Evolutionary conservation across 2,329 filamentous ascomycete species (phyloP).

Genomic region (Helicocarpus griseus): DNA sequence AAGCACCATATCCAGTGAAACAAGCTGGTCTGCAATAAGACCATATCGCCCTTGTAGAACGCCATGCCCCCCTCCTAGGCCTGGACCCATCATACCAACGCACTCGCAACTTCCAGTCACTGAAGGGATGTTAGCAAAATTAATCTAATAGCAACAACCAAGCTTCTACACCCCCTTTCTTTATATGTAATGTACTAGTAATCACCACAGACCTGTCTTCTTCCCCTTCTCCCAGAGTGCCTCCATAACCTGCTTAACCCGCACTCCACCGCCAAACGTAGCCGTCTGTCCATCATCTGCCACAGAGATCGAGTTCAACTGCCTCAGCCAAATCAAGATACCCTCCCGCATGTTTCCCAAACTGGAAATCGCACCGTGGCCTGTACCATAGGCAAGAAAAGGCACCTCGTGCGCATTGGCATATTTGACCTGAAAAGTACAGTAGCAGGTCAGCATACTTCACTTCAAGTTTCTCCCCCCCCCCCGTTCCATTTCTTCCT

Average conservation of each 20-base stretch:
- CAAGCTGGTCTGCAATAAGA: slow-evolving; percentile 44
- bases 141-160: background rate
- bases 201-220: slow-evolving; percentile 33
- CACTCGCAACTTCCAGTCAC: slow-evolving; percentile 47
- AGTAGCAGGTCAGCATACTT: slow-evolving; percentile 33
- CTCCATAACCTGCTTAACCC: slow-evolving; percentile 39
- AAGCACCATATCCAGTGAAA: slow-evolving; percentile 43
- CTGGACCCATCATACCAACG: slow-evolving; percentile 39
- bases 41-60: slow-evolving; percentile 46
- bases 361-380: slow-evolving; percentile 43
- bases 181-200: slow-evolving; percentile 2
- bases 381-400: slow-evolving; percentile 45
- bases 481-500: background rate
- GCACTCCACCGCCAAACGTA: slow-evolving; percentile 41
- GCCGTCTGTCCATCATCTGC: slow-evolving; percentile 36
- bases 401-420: slow-evolving; percentile 40
- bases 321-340: slow-evolving; percentile 41
- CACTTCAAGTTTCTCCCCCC: slow-evolving; percentile 39
- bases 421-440: slow-evolving; percentile 35
- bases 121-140: slow-evolving; percentile 8
- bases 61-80: slow-evolving; percentile 50
- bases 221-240: slow-evolving; percentile 43
- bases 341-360: slow-evolving; percentile 41
- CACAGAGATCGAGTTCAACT: slow-evolving; percentile 37
- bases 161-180: background rate